A percentile compares a stretch with the other conserved stretches of the same genome.
phyloP scores from a whole-genome alignment of 2,329 filamentous ascomycete species.

The Colletotrichum cuscutae region DNA sequence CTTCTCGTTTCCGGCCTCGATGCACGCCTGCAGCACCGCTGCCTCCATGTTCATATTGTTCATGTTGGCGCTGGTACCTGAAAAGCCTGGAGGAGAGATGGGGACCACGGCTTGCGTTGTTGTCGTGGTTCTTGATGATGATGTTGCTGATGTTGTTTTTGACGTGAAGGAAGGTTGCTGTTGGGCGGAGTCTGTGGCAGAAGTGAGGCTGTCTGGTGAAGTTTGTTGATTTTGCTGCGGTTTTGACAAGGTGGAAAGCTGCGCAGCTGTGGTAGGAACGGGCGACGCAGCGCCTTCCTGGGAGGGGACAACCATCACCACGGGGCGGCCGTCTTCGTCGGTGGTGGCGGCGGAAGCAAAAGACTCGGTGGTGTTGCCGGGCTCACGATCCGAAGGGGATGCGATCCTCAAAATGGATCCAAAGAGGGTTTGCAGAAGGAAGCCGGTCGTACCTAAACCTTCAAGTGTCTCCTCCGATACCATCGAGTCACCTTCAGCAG shows the following conservation, averaged over 20 bases:
- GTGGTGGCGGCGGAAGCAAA: conserved; percentile 2
- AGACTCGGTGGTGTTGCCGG: conserved; percentile 37
- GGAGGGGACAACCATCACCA: conserved; percentile 5
- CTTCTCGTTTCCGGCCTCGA: conserved; percentile 25
- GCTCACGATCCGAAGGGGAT: conserved; percentile 52
- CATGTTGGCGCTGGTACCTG: conserved; percentile 14
- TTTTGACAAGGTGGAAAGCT: conserved; percentile 31
- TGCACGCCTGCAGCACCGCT: conserved; percentile 28
- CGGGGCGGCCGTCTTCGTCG: conserved; percentile 11
- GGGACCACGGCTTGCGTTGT: neutral
- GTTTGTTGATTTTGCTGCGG: conserved; percentile 18
- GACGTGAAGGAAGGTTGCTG: neutral
- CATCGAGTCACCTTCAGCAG: conserved; percentile 91
- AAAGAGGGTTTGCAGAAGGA: conserved; percentile 79
- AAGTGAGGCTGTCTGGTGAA: conserved; percentile 1
- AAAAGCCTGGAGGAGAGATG: conserved; percentile 13
- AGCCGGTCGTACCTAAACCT: conserved; percentile 88
- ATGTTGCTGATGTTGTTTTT: neutral
- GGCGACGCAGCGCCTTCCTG: conserved; percentile 21
- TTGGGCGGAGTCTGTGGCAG: conserved; percentile 9
- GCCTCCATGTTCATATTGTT: conserved; percentile 26
- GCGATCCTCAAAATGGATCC: conserved; percentile 79
- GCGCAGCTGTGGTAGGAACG: conserved; percentile 8
- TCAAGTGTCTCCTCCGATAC: conserved; percentile 91
- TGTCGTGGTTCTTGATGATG: neutral